Base-by-base conservation (phyloP, 2,329 filamentous ascomycete genomes). In the Chalaropsis ovoidea region DNA sequence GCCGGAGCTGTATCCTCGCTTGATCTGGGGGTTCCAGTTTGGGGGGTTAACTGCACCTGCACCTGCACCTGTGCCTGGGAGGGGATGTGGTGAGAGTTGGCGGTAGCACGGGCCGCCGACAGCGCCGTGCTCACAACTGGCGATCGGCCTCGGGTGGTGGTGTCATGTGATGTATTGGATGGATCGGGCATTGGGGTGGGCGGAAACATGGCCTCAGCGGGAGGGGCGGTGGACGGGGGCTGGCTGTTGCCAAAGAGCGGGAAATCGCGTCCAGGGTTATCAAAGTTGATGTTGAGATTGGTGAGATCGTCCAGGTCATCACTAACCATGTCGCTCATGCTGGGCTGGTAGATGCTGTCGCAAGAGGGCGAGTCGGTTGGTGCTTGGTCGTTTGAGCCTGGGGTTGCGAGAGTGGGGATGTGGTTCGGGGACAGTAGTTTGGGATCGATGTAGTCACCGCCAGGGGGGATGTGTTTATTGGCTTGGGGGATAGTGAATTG, bases 301-400 rank as follows among this genome's bases (percentile, higher is more conserved):
- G 13, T 31, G 24, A 58, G 27, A 58, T 58, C 52, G 52, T 3
- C 24, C 6, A 58, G 52, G 5, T 8, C 27, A 8, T 58, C 4
- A n/a, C 15, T 2, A 31, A n/a, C 5, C 52, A 58, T 19, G 52
- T 58, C 31, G 13, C 5, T 35, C 52, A 58, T 58, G 27, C 27
- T 39, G 31, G 52, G 27, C 52, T 58, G 52, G 52, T 58, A 58
- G 27, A 58, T 10, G 52, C 52, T 58, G 52, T n/a, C 27, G 27
- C 15, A 17, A 39, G 15, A 47, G n/a, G 52, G 52, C 22, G 52
- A 58, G 52, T 58, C 52, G 17, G 13, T 35, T 10, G 27, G 1
- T 17, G 15, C 7, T n/a, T 58, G 24, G 22, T n/a, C 27, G 61
- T 52, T 47, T 45, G 19, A 22, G 42, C 27, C 31, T 1, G 24